Percentiles rank a stretch among this genome's conserved stretches.
phyloP scores from a whole-genome alignment of 208 protist species.

The Trypanosoma vivax region DNA sequence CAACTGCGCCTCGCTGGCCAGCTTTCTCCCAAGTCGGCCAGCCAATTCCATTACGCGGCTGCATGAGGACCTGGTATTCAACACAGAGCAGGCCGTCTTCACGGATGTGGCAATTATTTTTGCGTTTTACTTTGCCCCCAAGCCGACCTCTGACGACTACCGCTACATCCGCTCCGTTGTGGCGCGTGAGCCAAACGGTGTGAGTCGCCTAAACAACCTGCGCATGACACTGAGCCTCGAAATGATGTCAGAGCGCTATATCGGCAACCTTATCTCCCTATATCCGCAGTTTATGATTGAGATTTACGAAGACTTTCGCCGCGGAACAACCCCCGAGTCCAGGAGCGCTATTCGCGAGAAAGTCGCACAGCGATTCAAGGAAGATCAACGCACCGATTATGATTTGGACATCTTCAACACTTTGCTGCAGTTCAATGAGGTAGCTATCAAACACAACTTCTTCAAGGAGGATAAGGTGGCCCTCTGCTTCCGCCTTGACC shows the following conservation, averaged over 20 bases:
- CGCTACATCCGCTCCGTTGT: constrained; percentile 52
- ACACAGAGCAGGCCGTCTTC: constrained; percentile 63
- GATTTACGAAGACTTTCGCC: constrained; percentile 88
- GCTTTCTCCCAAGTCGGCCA: constrained; percentile 64
- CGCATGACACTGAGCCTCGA: constrained; percentile 73
- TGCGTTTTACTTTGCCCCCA: constrained; percentile 87
- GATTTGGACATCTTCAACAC: constrained; percentile 80
- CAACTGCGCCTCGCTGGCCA: constrained; percentile 50
- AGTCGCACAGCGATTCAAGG: constrained; percentile 62
- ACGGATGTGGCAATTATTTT: constrained; percentile 70
- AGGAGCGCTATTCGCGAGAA: constrained; percentile 47
- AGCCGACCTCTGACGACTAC: constrained; percentile 76
- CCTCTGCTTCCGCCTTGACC: constrained; percentile 89
- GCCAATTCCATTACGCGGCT: constrained; percentile 57
- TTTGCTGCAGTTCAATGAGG: constrained; percentile 90
- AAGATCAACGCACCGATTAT: constrained; percentile 55
- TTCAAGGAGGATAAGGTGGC: constrained; percentile 91
- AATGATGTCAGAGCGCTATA: constrained; percentile 87
- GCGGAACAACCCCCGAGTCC: constrained; percentile 48
- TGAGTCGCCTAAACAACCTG: constrained; percentile 85
- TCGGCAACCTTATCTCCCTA: constrained; percentile 60
- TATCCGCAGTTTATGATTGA: constrained; percentile 84
- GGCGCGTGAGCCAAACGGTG: constrained; percentile 61
- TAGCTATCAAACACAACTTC: constrained; percentile 93
- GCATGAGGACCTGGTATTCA: constrained; percentile 53